Percentiles rank a stretch among this genome's conserved stretches.
Conservation (phyloP, 345 rosid genomes). For the Salix exigua region DNA sequence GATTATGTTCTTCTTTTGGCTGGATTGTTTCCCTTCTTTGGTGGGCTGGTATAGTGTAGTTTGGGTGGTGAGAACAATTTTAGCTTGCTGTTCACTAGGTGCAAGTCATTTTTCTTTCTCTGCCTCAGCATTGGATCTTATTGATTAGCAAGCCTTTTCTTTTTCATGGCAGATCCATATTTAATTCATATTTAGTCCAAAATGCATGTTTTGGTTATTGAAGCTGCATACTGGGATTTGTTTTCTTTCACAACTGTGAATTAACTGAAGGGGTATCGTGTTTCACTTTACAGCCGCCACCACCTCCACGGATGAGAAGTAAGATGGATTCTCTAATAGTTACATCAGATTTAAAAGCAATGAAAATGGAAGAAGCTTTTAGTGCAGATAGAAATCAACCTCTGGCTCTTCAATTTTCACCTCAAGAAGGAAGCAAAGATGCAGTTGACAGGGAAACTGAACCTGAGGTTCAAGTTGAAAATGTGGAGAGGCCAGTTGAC, state of each 20-base stretch:
- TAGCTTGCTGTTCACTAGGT: no score
- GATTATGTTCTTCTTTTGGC: no score
- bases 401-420: slow-evolving; percentile 21
- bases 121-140: background rate
- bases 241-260: background rate
- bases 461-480: slow-evolving; percentile 58
- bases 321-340: slow-evolving; percentile 85
- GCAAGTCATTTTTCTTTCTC: background rate
- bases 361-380: slow-evolving; percentile 41
- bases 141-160: no score
- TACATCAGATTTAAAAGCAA: slow-evolving; percentile 60
- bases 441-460: slow-evolving; percentile 43
- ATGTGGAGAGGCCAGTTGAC: slow-evolving; percentile 92
- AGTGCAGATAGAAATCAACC: slow-evolving; percentile 26
- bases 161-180: no score
- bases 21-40: no score
- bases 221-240: background rate
- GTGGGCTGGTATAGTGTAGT: no score
- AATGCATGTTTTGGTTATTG: no score
- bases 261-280: background rate
- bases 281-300: slow-evolving; percentile 56
- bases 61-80: no score
- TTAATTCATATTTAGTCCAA: no score
- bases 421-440: slow-evolving; percentile 33
- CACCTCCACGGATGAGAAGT: slow-evolving; percentile 70